Evolutionary conservation across 345 rosid species (phyloP), one percentile per base, ranked within the genome.

Genomic region (Salix purpurea): DNA sequence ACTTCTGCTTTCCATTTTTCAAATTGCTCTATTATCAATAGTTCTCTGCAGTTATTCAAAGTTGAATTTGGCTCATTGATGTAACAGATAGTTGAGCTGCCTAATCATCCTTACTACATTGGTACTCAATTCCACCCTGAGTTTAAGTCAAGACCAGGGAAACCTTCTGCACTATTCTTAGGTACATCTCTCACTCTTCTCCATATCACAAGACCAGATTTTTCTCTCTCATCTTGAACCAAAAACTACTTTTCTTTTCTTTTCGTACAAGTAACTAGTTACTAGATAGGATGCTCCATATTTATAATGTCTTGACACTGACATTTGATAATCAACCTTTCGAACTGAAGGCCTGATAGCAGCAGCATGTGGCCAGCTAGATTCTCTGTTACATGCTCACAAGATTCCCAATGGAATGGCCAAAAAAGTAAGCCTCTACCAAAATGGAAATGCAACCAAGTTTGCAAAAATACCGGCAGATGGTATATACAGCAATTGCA

Each of bases 91-190:
- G 74, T 79, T 62, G 82, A 79, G 77, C 78, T 79, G 78, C 78
- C 66, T 26, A 79, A 46, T 36, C 82, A 79, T 48, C 82, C 82
- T 24, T 79, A 79, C 70, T 79, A 61, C 11, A 26, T 79, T 36
- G 82, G 82, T 24, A 94, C 78, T 73, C 99, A 96, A 87, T 96
- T 96, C 81, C 99, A 96, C 77, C 99, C 99, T 0, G 99, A 96
- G 82, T 96, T 91, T 70, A 96, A 92, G 83, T 96, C 96, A 70
- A 93, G 98, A 78, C 99, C 99, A 0, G 94, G 91, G 79, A 90
- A 93, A 61, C 96, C 99, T 46, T 96, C 99, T 73, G 87, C 99
- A 71, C 60, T 89, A 67, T 96, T 96, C 80, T 81, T 84, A 85
- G 99, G 99, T 96, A 83, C 70, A 42, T 23, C 46, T 40, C 34